phyloP scores from a whole-genome alignment of 345 rosid species.

The Turnera subulata region DNA sequence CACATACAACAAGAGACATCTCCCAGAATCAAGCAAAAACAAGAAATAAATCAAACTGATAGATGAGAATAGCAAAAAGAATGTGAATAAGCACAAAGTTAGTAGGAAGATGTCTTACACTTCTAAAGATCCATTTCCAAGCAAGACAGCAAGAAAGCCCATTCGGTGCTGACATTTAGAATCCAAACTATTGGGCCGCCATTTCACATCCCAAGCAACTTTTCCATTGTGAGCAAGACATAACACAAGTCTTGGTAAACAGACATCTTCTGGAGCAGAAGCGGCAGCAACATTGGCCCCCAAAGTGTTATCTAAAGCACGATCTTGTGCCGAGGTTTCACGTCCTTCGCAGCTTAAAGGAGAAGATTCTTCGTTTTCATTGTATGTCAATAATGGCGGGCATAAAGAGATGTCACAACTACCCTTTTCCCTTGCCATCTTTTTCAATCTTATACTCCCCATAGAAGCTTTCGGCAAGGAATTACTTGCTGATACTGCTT shows the following conservation, averaged over 20 bases:
- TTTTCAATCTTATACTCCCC: slow-evolving; percentile 29
- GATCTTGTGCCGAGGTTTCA: slow-evolving; percentile 15
- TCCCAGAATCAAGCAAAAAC: too few relatives aligned
- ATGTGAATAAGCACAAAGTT: neutral
- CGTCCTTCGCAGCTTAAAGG: slow-evolving; percentile 20
- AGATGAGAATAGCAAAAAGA: neutral
- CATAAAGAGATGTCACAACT: slow-evolving; percentile 13
- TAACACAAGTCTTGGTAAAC: slow-evolving; percentile 66
- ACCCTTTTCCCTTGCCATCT: slow-evolving; percentile 15
- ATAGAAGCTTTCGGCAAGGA: slow-evolving; percentile 26
- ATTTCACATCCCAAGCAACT: slow-evolving; percentile 92
- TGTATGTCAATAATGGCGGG: slow-evolving; percentile 16
- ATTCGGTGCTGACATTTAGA: slow-evolving; percentile 50
- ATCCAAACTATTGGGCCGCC: slow-evolving; percentile 54
- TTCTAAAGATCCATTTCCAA: slow-evolving; percentile 91
- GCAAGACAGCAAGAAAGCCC: slow-evolving; percentile 91
- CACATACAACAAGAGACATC: too few relatives aligned
- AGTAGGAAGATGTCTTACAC: slow-evolving; percentile 54
- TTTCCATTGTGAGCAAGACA: slow-evolving; percentile 92
- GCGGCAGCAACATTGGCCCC: slow-evolving; percentile 17
- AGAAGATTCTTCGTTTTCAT: slow-evolving; percentile 26
- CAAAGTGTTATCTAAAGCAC: slow-evolving; percentile 20
- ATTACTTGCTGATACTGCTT: slow-evolving; percentile 25
- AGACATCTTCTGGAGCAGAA: slow-evolving; percentile 40
- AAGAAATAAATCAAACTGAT: neutral